Conservation (phyloP, 2,329 filamentous ascomycete species). For the Aspergillus sclerotialis region DNA sequence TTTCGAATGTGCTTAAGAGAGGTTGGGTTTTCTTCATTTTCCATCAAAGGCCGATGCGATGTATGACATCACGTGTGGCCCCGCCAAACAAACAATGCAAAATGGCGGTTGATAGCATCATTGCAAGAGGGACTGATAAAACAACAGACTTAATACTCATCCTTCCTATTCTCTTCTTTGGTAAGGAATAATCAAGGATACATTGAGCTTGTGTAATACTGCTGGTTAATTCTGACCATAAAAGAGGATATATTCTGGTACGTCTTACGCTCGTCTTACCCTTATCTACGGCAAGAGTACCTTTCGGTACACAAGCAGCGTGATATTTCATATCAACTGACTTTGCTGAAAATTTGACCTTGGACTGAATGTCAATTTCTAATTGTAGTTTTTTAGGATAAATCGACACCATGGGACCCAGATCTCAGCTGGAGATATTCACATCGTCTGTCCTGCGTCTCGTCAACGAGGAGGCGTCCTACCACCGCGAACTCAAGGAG, state of each 20-base stretch:
- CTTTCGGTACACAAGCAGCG: no score
- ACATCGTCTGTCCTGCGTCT: slow-evolving; percentile 74
- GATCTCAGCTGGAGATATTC: slow-evolving; percentile 74
- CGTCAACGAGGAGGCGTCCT: slow-evolving; percentile 84
- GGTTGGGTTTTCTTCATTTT: no score
- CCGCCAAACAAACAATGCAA: slow-evolving; percentile 18
- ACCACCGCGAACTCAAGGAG: slow-evolving; percentile 74
- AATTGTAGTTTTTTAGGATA: neutral
- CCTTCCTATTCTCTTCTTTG: neutral
- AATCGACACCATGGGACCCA: slow-evolving; percentile 60
- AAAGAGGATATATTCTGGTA: neutral
- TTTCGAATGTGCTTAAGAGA: no score
- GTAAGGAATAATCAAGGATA: neutral
- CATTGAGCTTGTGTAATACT: neutral
- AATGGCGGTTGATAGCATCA: slow-evolving; percentile 11
- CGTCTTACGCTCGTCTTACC: neutral
- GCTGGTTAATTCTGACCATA: no score
- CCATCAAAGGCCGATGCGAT: no score
- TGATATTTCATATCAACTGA: slow-evolving; percentile 1
- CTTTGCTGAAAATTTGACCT: neutral
- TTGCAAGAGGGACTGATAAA: slow-evolving; percentile 9
- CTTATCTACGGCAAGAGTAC: no score
- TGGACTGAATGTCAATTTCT: neutral
- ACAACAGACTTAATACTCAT: neutral
- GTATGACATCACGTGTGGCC: slow-evolving; percentile 7